phyloP scores from a whole-genome alignment of 306 rosid genomes.

The Dalbergia oliveri region DNA sequence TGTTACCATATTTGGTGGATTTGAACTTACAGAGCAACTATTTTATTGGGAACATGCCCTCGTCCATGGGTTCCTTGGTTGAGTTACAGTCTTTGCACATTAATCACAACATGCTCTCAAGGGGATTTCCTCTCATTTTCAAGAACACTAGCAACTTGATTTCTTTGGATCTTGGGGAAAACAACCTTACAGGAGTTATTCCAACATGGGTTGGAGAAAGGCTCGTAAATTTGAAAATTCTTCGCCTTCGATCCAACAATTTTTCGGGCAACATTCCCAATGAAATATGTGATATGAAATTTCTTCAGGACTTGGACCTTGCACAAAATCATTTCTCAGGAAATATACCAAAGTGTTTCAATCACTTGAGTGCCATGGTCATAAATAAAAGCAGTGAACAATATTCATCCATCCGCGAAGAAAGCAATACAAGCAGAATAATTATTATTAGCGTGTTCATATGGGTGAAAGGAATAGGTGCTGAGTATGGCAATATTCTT shows the following conservation, averaged over 20 bases:
- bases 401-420: neutral
- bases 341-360: constrained; percentile 37
- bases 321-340: constrained; percentile 33
- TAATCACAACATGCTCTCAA: neutral
- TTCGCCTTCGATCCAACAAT: constrained; percentile 17
- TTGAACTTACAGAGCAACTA: constrained; percentile 7
- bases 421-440: neutral
- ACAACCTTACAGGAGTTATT: neutral
- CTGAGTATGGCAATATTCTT: constrained; percentile 6
- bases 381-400: neutral
- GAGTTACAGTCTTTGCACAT: neutral
- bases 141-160: neutral
- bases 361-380: constrained; percentile 35
- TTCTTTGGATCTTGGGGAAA: constrained; percentile 10
- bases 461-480: constrained; percentile 38
- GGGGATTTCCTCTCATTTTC: neutral
- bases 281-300: constrained; percentile 26
- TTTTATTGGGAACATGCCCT: constrained; percentile 3
- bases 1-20: neutral
- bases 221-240: neutral
- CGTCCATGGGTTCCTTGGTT: neutral
- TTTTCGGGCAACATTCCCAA: constrained; percentile 38
- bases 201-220: constrained; percentile 25
- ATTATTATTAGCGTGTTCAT: neutral
- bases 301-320: constrained; percentile 42